Evolutionary conservation across 106 monocot species (phyloP), one percentile per base, ranked within the genome.

Genomic region (Gastrodia elata): DNA sequence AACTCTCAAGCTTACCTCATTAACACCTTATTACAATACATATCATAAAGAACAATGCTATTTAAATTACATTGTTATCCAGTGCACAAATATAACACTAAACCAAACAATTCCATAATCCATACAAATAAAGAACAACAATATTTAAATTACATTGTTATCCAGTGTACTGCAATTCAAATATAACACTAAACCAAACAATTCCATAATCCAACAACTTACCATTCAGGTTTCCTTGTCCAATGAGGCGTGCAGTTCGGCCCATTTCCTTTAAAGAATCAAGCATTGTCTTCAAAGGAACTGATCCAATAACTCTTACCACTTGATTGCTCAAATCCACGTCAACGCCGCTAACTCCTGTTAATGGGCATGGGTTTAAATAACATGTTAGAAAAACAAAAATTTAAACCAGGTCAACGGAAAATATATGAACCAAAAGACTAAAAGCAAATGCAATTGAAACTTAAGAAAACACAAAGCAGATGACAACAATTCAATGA

Each of bases 181-280:
- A 27, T 28, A 8, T 28, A 8, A 26, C 59, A 57, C 8, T 22
- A 8, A 57, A 26, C 25, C n/a, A 1, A 57, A 57, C 1, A 25
- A 26, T 20, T 48, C 15, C 57, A 22, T 57, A 57, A 57, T 25
- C 57, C 25, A 28, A 65, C 11, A 24, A 75, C 83, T 5, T 41
- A 95, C 95, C 95, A 84, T 87, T 85, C 71, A 89, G 91, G 71
- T 73, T 92, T 30, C 95, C 95, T 86, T 96, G 95, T 30, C 95
- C 95, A 82, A 96, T 96, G 58, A 92, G 39, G 35, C 84, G 79
- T 68, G 85, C 86, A 72, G 77, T 86, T 71, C 84, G 80, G 41
- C 91, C 89, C 14, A 91, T 87, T 59, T 89, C 80, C 65, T 89
- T 82, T 28, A 96, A 43, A 65, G 87, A 75, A 75, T 91, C 95